A percentile compares a stretch with the other conserved stretches of the same genome.
phyloP scores from a whole-genome alignment of 495 filamentous ascomycete genomes.

The Lasiosphaeriaceae sp. region DNA sequence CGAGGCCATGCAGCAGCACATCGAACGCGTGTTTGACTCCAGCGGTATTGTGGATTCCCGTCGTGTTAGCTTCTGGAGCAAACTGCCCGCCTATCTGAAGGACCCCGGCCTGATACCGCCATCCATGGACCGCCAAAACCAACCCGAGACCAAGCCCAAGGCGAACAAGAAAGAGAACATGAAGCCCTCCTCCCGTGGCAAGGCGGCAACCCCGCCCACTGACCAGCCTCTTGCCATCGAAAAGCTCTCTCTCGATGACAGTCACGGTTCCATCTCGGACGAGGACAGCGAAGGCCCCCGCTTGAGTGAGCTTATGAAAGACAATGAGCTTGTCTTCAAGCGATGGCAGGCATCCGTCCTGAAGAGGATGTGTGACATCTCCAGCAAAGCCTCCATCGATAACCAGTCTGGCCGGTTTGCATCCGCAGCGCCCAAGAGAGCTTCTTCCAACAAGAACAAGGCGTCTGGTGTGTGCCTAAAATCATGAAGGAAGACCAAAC shows the following conservation, averaged over 20 bases:
- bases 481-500: background rate
- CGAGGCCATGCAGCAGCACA: constrained; percentile 46
- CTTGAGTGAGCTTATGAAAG: constrained; percentile 42
- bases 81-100: constrained; percentile 28
- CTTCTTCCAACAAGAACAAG: constrained; percentile 12
- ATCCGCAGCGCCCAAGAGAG: constrained; percentile 2
- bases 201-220: constrained; percentile 9
- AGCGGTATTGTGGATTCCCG: constrained; percentile 15
- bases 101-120: constrained; percentile 18
- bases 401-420: constrained; percentile 10
- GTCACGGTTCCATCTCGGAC: background rate
- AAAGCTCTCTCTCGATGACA: constrained; percentile 2
- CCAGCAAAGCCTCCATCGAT: constrained; percentile 25
- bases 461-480: constrained; percentile 7
- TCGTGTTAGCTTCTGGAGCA: constrained; percentile 25
- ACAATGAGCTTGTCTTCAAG: constrained; percentile 36
- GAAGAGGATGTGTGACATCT: constrained; percentile 40
- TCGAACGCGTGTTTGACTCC: constrained; percentile 44
- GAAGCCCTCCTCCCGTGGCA: constrained; percentile 16
- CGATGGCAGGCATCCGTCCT: constrained; percentile 40
- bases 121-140: constrained; percentile 1
- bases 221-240: background rate
- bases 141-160: background rate
- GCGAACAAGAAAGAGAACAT: constrained; percentile 22
- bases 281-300: constrained; percentile 22